phyloP scores from a whole-genome alignment of 1,139 yeast species.

The Magnusiomyces sp. region DNA sequence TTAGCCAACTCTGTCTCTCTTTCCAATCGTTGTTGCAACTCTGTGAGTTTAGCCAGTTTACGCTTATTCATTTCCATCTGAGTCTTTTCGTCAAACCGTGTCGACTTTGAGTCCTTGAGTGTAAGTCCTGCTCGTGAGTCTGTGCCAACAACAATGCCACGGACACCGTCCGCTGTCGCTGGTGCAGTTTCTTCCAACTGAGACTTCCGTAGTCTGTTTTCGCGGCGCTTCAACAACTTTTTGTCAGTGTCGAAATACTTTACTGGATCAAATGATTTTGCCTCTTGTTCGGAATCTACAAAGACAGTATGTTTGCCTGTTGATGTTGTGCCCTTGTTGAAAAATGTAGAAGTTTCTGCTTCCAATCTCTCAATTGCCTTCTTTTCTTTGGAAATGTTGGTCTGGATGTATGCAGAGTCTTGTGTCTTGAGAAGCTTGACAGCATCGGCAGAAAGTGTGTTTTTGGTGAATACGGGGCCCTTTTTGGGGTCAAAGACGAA shows the following conservation, averaged over 20 bases:
- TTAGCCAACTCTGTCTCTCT: constrained; percentile 57
- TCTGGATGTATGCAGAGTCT: constrained; percentile 76
- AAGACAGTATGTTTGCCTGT: constrained; percentile 70
- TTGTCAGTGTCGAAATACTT: constrained; percentile 62
- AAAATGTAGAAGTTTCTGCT: constrained; percentile 45
- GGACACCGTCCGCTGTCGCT: too few species aligned
- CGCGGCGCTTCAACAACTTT: constrained; percentile 52
- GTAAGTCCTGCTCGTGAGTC: constrained; percentile 1
- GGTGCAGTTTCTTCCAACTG: constrained; percentile 44
- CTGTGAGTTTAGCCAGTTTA: constrained; percentile 54
- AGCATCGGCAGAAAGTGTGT: constrained; percentile 53
- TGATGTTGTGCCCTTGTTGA: constrained; percentile 21
- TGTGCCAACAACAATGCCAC: constrained; percentile 4
- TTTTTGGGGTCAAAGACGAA: constrained; percentile 1
- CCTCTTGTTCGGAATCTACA: constrained; percentile 55
- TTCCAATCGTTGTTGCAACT: constrained; percentile 37
- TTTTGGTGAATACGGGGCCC: constrained; percentile 5
- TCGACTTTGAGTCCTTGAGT: constrained; percentile 18
- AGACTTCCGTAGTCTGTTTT: constrained; percentile 57
- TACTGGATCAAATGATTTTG: constrained; percentile 54
- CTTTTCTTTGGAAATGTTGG: constrained; percentile 61
- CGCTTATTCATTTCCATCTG: constrained; percentile 34
- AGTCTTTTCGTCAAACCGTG: constrained; percentile 28
- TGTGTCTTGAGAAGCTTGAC: constrained; percentile 79
- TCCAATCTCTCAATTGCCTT: constrained; percentile 56